phyloP scores from a whole-genome alignment of 768 basidiomycete genomes.

The Phlebiopsis gigantea region DNA sequence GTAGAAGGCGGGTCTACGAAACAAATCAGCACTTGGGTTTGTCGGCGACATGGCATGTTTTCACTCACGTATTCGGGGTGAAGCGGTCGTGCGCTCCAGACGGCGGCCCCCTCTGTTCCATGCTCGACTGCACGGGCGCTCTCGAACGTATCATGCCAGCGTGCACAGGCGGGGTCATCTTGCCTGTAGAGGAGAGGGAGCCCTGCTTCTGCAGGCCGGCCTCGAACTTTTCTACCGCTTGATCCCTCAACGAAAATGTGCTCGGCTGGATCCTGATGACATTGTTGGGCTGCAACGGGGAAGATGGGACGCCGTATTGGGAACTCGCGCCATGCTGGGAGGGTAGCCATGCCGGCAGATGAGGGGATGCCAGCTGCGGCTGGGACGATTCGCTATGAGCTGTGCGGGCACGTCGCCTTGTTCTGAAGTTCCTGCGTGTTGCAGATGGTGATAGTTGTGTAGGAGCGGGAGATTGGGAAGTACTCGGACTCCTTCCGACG shows the following conservation, averaged over 20 bases:
- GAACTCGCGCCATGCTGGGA: not conserved
- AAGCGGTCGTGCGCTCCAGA: not conserved
- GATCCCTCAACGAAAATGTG: slow-evolving; percentile 2
- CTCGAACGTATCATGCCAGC: not conserved
- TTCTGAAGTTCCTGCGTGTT: not conserved
- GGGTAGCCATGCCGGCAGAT: not conserved
- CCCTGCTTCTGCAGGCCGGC: slow-evolving; percentile 2
- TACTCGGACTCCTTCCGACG: not conserved
- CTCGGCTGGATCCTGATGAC: not conserved
- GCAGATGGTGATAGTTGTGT: not conserved
- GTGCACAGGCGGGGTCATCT: slow-evolving; percentile 4
- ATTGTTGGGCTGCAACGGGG: not conserved
- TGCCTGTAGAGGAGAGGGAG: slow-evolving; percentile 4
- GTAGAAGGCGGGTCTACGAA: slow-evolving; percentile 5
- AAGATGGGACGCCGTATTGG: not conserved
- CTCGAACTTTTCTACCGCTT: slow-evolving; percentile 5
- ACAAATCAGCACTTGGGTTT: not conserved
- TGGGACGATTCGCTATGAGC: not conserved
- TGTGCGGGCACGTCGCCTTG: not conserved
- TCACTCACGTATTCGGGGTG: slow-evolving; percentile 7
- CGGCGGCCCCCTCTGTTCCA: not conserved
- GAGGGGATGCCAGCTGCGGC: not conserved
- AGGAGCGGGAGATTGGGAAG: not conserved
- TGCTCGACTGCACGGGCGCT: not conserved
- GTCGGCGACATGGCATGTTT: not conserved